Percentiles rank a stretch among this genome's conserved stretches.
These are phyloP conservation scores for Hymenoscyphus scutula DNA, from an alignment of 2,329 filamentous ascomycete species.

Conservation along the genomic window DNA sequence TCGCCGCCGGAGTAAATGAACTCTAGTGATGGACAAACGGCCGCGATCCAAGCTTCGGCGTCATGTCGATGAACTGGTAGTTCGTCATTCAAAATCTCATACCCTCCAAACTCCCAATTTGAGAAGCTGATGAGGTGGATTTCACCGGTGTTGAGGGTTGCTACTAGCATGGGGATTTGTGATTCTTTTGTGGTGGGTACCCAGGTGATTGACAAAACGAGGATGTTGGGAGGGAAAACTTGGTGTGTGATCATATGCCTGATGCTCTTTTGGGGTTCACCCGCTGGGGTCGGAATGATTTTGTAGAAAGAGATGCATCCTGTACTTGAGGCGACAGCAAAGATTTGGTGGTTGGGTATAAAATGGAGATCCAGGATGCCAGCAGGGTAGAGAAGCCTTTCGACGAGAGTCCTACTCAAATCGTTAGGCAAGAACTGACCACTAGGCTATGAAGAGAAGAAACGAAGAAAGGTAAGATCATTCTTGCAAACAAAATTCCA, in stretches of 20 bases:
- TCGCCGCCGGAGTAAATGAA: slow-evolving; percentile 68
- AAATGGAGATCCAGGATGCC: slow-evolving; percentile 88
- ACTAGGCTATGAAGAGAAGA: slow-evolving; percentile 9
- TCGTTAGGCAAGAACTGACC: slow-evolving; percentile 4
- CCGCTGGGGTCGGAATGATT: slow-evolving; percentile 36
- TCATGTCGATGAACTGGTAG: slow-evolving; percentile 19
- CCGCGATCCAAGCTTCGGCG: slow-evolving; percentile 73
- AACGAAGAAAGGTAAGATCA: too few relatives aligned
- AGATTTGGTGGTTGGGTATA: slow-evolving; percentile 52
- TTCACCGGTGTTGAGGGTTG: slow-evolving; percentile 38
- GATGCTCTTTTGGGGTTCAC: slow-evolving; percentile 24
- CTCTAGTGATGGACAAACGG: slow-evolving; percentile 45
- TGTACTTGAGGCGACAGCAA: slow-evolving; percentile 77
- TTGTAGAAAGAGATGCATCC: slow-evolving; percentile 66
- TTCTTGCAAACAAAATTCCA: slow-evolving; percentile 14
- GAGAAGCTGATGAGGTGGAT: slow-evolving; percentile 23
- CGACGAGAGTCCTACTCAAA: slow-evolving; percentile 49
- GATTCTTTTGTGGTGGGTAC: slow-evolving; percentile 7
- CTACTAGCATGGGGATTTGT: slow-evolving; percentile 20
- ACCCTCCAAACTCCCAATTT: slow-evolving; percentile 13
- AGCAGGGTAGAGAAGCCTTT: slow-evolving; percentile 62
- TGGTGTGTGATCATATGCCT: slow-evolving; percentile 43
- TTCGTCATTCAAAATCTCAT: slow-evolving; percentile 18
- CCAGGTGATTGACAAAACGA: slow-evolving; percentile 26
- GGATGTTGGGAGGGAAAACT: slow-evolving; percentile 44